Evolutionary conservation across 2,329 filamentous ascomycete genomes (phyloP).

Genomic region (Sphaerulina populicola): DNA sequence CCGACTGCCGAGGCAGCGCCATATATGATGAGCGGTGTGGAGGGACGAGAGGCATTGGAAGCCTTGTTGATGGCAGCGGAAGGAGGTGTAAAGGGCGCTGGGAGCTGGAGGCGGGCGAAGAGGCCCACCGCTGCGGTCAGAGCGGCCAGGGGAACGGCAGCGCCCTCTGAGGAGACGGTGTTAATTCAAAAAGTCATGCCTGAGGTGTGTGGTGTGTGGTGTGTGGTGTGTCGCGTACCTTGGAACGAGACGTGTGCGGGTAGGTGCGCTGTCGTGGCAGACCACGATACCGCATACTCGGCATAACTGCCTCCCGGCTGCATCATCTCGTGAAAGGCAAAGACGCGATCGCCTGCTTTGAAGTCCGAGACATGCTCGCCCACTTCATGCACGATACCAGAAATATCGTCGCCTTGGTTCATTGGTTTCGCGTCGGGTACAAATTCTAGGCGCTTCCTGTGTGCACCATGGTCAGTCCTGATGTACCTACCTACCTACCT

Average conservation of each 20-base stretch:
- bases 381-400: constrained; percentile 45
- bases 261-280: constrained; percentile 51
- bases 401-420: constrained; percentile 33
- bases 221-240: constrained; percentile 33
- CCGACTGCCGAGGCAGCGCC: constrained; percentile 51
- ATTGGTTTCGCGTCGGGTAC: constrained; percentile 14
- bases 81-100: constrained; percentile 34
- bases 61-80: constrained; percentile 4
- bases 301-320: constrained; percentile 49
- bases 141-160: constrained; percentile 41
- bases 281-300: constrained; percentile 52
- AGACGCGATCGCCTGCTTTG: constrained; percentile 50
- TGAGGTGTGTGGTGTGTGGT: too few species aligned
- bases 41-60: constrained; percentile 17
- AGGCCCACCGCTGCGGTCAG: constrained; percentile 43
- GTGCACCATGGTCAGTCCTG: neutral
- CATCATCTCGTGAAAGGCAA: constrained; percentile 48
- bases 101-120: constrained; percentile 38
- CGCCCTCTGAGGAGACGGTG: constrained; percentile 31
- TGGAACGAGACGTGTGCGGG: constrained; percentile 45
- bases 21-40: constrained; percentile 38
- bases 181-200: too few species aligned
- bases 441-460: constrained; percentile 19
- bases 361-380: constrained; percentile 51
- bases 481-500: too few species aligned